Base-by-base conservation (phyloP, 805 yeast genomes). In the Candida maesae region DNA sequence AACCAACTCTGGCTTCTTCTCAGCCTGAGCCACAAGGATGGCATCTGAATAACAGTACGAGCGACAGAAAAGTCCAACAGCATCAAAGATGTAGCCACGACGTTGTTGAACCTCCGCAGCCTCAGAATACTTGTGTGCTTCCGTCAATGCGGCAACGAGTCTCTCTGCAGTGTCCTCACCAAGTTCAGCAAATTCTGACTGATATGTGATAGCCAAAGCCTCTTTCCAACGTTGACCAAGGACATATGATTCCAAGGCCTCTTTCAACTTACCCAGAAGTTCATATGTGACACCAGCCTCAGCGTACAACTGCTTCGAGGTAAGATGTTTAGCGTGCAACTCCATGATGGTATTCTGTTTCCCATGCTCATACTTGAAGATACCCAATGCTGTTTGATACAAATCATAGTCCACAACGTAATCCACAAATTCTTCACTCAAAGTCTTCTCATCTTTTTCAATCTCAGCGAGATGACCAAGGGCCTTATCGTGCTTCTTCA, bases 221-320 rank as follows among this genome's bases (percentile, higher is more conserved):
- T 87, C 95, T 49, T 73, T 76, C 98, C 98, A 93, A 50, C 73
- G 79, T 51, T 82, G 83, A 9, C 83, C 91, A 35, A 69, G 58
- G 11, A 79, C 68, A 56, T 82, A 89, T 32, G 82, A 71, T 35
- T 82, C 84, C 53, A 88, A 60, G 0, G 98, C 95, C 34, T 70
- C 68, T 18, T 69, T 72, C 33, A 42, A 66, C 17, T 75, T 64
- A 2, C 73, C 75, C 35, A 91, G 67, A 55, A 74, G 71, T 61
- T 93, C 99, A 60, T 70, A 89, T 3, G 82, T 74, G 26, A 85
- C 56, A 35, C 84, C 99, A 2, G 97, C 85, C 52, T 86, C 95
- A n/a, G 58, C 61, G 55, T 74, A 84, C 35, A 74, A 66, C 40
- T 80, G 79, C 39, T 70, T 67, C 2, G 75, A 71, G 30, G 74